Conservation (phyloP, 192 early-diverging fungal genomes). For the Chytriomyces hyalinus region DNA sequence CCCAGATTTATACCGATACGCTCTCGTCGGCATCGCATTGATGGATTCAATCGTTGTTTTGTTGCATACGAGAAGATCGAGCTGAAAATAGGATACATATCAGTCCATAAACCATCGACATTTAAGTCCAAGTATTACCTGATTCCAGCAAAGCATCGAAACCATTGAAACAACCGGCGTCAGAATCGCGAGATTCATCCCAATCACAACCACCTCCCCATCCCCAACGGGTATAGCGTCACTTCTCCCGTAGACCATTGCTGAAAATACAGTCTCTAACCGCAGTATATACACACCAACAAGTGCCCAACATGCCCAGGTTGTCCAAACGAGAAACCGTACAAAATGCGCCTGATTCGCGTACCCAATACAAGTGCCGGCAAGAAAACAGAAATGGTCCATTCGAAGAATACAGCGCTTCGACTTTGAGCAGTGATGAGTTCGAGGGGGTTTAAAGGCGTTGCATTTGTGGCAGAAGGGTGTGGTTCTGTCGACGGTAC, state of each 20-base stretch:
- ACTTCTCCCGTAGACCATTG: neutral
- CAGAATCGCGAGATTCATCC: conserved; percentile 21
- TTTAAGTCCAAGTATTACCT: neutral
- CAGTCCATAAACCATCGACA: neutral
- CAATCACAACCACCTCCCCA: conserved; percentile 11
- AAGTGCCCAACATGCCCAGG: conserved; percentile 4
- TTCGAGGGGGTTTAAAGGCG: conserved; percentile 35
- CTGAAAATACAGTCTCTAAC: neutral
- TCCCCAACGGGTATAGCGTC: neutral
- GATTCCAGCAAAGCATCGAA: conserved; percentile 25
- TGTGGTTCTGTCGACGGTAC: neutral
- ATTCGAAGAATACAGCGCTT: conserved; percentile 39
- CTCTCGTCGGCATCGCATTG: neutral
- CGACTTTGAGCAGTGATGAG: conserved; percentile 43
- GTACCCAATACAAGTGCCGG: conserved; percentile 30
- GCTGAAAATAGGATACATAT: neutral
- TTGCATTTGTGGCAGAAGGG: conserved; percentile 28
- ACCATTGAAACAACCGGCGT: conserved; percentile 9
- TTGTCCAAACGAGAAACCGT: conserved; percentile 29
- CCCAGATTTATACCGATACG: neutral
- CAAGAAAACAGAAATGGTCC: conserved; percentile 48
- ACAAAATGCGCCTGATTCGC: conserved; percentile 43
- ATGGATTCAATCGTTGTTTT: conserved; percentile 25
- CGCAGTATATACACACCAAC: neutral
- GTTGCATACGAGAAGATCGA: conserved; percentile 6